Base-by-base conservation (phyloP, 805 yeast genomes). In the Teunomyces panamensis region DNA sequence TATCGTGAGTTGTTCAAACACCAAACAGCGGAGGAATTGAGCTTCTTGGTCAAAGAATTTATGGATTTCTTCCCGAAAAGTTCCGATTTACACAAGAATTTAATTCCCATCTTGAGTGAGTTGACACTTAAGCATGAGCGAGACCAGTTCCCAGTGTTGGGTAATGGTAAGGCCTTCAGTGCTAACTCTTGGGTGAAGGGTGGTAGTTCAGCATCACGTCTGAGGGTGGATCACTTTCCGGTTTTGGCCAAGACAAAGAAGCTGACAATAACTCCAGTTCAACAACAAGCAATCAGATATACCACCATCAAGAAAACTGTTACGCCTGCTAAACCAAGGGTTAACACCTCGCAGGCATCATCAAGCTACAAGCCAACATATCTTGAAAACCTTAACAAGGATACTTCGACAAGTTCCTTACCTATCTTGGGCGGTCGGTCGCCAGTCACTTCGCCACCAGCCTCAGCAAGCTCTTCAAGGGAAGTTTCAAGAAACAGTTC, bases 11-110 rank as follows among this genome's bases (percentile, higher is more conserved):
- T 88, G 9, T 87, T 88, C 55, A 60, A 56, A 0, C 52, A 56
- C 2, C 70, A 50, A 41, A 57, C 69, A 1, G 51, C 55, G 6
- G 77, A 78, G 5, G 90, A 88, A 48, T 62, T 84, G 11, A 69
- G 75, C 48, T 62, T 86, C 5, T 64, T 89, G 41, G 51, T 88
- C 5, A 75, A 74, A 46, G 92, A 87, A 53, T 68, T 85, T 45
- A 67, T 83, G 3, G 85, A 84, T 52, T 62, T 84, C 2, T 79
- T 76, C 54, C 75, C 83, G 0, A 57, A 67, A 13, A 64, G 65
- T n/a, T 74, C 85, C 0, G 56, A 67, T 0, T 74, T 78, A 48
- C 66, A 71, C 34, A 69, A 67, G 35, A 75, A 73, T 46, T 58
- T 78, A 60, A 54, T 56, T 28, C 37, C 48, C 30, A 62, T 55